Base-by-base conservation (phyloP, 169 alveolate genomes). In the Eimeria tenella region DNA sequence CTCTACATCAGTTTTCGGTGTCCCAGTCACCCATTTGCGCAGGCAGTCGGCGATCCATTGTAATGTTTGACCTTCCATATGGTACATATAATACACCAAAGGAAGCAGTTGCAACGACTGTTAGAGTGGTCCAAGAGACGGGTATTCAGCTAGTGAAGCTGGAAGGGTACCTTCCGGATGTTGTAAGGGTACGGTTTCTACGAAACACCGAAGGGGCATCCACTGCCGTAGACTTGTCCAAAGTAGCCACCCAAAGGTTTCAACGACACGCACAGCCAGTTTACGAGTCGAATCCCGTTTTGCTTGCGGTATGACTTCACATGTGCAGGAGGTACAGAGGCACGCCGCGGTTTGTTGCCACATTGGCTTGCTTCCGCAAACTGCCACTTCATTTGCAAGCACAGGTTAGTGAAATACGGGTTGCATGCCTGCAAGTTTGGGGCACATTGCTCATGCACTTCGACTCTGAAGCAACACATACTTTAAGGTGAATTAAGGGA, bases 361-460 rank as follows among this genome's bases (percentile, higher is more conserved):
- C 93, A 87, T 87, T 53, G 96, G 96, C 55, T 70, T 94, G 63
- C 96, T 68, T 19, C 96, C 96, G 19, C 96, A 94, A 58, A 94
- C 96, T 4, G 94, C 96, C 71, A 70, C 86, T 53, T n/a, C 95
- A 49, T 62, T 84, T 84, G 75, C 25, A 62, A 84, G 81, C 70
- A 42, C 91, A 84, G 91, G 91, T 84, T 53, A 84, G 91, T 52
- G n/a, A 5, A 25, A 23, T 53, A 3, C 89, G 13, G 70, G 11
- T 50, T 52, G 5, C 31, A 23, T n/a, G 21, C 74, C 17, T 21
- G 87, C 87, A 53, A 4, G 50, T 17, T 50, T 31, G 13, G 21
- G 52, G 71, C 6, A 58, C 83, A 49, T 42, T 23, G 6, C 7
- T 25, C 13, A 5, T 73, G 83, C 83, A 11, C 42, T 31, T 31